Conservation (phyloP, 805 yeast genomes). For the Yamadazyma scolyti region DNA sequence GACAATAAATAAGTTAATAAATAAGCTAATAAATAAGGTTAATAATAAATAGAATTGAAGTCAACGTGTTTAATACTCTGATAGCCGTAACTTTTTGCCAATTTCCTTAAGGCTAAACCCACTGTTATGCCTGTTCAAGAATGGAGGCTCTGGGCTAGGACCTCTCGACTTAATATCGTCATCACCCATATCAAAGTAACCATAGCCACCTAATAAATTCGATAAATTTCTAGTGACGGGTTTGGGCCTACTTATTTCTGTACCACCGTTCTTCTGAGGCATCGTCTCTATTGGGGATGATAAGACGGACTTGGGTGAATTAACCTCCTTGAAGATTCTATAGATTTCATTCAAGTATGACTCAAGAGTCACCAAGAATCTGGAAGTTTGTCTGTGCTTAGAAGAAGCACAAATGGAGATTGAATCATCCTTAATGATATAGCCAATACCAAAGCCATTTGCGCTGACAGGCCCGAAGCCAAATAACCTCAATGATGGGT, state of each 20-base stretch:
- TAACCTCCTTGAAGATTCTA: conserved; percentile 24
- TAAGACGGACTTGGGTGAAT: conserved; percentile 14
- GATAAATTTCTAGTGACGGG: conserved; percentile 19
- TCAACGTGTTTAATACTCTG: conserved; percentile 46
- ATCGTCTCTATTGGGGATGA: conserved; percentile 22
- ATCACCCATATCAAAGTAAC: conserved; percentile 57
- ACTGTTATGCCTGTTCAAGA: conserved; percentile 33
- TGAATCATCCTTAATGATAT: conserved; percentile 49
- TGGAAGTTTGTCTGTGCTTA: conserved; percentile 56
- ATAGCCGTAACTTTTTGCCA: conserved; percentile 59
- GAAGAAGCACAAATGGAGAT: conserved; percentile 53
- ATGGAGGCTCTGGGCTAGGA: conserved; percentile 53
- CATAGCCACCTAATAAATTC: conserved; percentile 54
- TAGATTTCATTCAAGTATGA: conserved; percentile 47
- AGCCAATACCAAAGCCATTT: conserved; percentile 58
- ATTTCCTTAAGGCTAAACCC: conserved; percentile 50
- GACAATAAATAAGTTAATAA: conserved; percentile 8
- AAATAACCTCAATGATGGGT: conserved; percentile 54
- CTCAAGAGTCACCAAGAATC: conserved; percentile 51
- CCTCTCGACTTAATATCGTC: conserved; percentile 53
- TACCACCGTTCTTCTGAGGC: conserved; percentile 21
- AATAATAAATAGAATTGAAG: conserved; percentile 1
- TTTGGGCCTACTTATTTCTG: conserved; percentile 1
- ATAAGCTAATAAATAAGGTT: conserved; percentile 7
- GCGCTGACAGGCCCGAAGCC: conserved; percentile 61